These are phyloP conservation scores for Chalara sp. DNA, from an alignment of 2,329 filamentous ascomycete species.

Conservation along the genomic window DNA sequence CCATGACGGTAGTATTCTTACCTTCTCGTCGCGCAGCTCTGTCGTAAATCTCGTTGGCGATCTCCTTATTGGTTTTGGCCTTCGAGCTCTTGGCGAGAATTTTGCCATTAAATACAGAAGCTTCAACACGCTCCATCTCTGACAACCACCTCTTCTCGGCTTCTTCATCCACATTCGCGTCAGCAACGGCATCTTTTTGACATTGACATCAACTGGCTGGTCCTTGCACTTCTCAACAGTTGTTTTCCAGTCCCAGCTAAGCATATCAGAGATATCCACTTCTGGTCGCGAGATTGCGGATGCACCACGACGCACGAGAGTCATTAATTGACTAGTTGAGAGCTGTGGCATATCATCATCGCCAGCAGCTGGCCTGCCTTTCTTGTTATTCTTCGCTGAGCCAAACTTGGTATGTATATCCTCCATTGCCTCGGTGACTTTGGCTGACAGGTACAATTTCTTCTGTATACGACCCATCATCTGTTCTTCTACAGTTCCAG, in stretches of 20 bases:
- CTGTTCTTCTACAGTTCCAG: constrained; percentile 83
- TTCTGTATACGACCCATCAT: constrained; percentile 49
- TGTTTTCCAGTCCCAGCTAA: constrained; percentile 47
- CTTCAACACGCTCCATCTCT: constrained; percentile 49
- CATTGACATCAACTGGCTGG: constrained; percentile 35
- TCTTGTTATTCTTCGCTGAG: constrained; percentile 24
- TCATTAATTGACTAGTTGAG: constrained; percentile 44
- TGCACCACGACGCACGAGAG: constrained; percentile 45
- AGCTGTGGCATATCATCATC: constrained; percentile 45
- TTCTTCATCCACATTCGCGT: constrained; percentile 31
- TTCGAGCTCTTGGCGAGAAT: constrained; percentile 33
- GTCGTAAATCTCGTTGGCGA: constrained; percentile 30
- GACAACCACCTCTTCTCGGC: constrained; percentile 50
- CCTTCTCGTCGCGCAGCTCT: constrained; percentile 43
- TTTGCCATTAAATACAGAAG: constrained; percentile 50
- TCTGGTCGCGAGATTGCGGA: constrained; percentile 44
- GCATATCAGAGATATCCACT: constrained; percentile 48
- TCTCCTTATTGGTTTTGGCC: constrained; percentile 25
- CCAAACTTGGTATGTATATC: constrained; percentile 38
- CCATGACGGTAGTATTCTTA: constrained; percentile 51
- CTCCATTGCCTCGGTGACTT: constrained; percentile 52
- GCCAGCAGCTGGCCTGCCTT: constrained; percentile 11
- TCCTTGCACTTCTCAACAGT: constrained; percentile 48
- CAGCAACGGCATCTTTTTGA: constrained; percentile 26
- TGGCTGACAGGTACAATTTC: constrained; percentile 54